Conservation (phyloP, 208 protist species). For the Crithidia sp. region DNA sequence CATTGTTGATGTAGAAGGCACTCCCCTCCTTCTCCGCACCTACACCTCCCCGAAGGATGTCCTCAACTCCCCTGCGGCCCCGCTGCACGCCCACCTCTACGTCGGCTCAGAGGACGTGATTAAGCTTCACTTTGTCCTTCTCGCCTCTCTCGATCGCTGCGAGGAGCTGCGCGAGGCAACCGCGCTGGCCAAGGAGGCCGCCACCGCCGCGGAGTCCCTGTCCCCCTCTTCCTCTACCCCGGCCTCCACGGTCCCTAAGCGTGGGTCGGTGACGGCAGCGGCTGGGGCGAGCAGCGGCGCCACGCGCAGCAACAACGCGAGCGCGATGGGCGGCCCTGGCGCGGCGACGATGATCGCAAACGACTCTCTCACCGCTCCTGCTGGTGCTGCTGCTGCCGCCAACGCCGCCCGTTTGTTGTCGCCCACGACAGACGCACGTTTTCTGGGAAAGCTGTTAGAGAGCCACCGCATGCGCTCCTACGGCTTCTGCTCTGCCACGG, state of each 20-base stretch:
- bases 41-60: constrained; percentile 67
- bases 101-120: constrained; percentile 78
- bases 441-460: constrained; percentile 71
- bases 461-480: constrained; percentile 69
- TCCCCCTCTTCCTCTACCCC: neutral
- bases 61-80: constrained; percentile 48
- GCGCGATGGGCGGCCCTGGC: neutral
- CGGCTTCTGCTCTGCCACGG: constrained; percentile 79
- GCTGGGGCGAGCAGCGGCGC: neutral
- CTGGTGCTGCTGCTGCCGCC: constrained; percentile 15
- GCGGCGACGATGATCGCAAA: constrained; percentile 6
- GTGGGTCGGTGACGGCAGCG: neutral
- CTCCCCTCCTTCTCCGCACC: constrained; percentile 69
- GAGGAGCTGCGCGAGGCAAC: constrained; percentile 51
- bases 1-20: constrained; percentile 56
- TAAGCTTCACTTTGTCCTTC: constrained; percentile 79
- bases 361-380: constrained; percentile 11
- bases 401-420: constrained; percentile 35
- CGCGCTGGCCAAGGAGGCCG: neutral
- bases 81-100: constrained; percentile 72
- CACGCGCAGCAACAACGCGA: constrained; percentile 3
- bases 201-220: neutral
- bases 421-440: constrained; percentile 65
- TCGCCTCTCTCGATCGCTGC: constrained; percentile 78
- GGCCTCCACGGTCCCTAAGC: no score